Evolutionary conservation across 1,284 basidiomycete genomes (phyloP), one percentile per base, ranked within the genome.

Genomic region (Fomitopsis palustris): DNA sequence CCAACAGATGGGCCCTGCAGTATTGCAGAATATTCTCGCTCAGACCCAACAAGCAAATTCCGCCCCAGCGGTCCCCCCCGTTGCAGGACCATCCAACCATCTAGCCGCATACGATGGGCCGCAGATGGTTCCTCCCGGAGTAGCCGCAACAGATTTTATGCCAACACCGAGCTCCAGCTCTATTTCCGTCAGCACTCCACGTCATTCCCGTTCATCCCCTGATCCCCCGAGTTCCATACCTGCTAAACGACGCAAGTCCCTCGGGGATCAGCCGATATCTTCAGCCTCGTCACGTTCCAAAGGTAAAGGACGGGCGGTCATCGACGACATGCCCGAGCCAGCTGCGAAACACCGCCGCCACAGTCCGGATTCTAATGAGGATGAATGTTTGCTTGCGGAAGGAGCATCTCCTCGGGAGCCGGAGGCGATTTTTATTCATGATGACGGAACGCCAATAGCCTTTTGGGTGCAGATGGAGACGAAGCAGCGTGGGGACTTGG

Each of bases 391-490:
- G n/a, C n/a, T n/a, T n/a, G n/a, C n/a, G n/a, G n/a, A n/a, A n/a
- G n/a, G n/a, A 8, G 35, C n/a, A n/a, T 23, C 60, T 8, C 19
- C 49, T 10, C 41, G 51, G 16, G 41, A 17, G 12, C 23, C 53
- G 10, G 57, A 41, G 17, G 57, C 54, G n/a, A 55, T 64, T 3
- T 69, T 72, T 54, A 54, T 31, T 4, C 57, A 57, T 9, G 58
- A 59, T 12, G 45, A 55, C 16, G 67, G 64, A 0, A 55, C 54
- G 19, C 65, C 69, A 4, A 56, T 64, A 29, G 43, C 49, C 1
- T 64, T 72, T 23, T 69, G 63, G 41, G 69, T 71, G 10, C 70
- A 71, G 43, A 54, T 72, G n/a, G 68, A 69, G 53, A 61, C 66
- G 21, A 65, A 65, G 29, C 64, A 65, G 17, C 57, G 70, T 25